Evolutionary conservation across 768 basidiomycete species (phyloP).

Genomic region (Xerocomus spinulosus): DNA sequence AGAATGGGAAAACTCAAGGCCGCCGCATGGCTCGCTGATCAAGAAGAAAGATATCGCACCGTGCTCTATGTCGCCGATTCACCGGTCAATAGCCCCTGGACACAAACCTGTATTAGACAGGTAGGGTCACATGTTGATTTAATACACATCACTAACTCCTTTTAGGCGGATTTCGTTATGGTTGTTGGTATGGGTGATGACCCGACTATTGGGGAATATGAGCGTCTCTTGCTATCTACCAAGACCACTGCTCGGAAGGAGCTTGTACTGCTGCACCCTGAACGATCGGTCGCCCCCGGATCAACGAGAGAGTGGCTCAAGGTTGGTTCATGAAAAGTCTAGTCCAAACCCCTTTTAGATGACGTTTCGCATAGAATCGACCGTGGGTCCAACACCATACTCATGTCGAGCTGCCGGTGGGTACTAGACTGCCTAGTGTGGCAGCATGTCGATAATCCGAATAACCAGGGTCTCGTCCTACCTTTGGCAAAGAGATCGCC

Average conservation of each 20-base stretch:
- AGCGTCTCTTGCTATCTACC: constrained; percentile 86
- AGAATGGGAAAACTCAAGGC: constrained; percentile 97
- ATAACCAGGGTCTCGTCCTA: constrained; percentile 61
- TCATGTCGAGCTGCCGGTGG: constrained; percentile 85
- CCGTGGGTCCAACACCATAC: constrained; percentile 96
- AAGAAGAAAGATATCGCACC: constrained; percentile 88
- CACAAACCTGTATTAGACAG: constrained; percentile 95
- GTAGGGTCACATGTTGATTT: constrained; percentile 34
- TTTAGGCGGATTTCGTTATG: constrained; percentile 87
- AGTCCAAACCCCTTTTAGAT: constrained; percentile 5
- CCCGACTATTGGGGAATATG: constrained; percentile 88
- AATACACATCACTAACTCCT: constrained; percentile 6
- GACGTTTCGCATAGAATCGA: constrained; percentile 55
- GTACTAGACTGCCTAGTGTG: constrained; percentile 17
- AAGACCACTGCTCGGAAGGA: constrained; percentile 99
- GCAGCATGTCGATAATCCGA: constrained; percentile 3
- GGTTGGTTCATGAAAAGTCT: constrained; percentile 37
- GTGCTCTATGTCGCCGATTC: constrained; percentile 97
- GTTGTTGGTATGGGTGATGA: constrained; percentile 93
- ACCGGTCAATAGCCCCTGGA: constrained; percentile 93
- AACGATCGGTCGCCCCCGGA: constrained; percentile 82
- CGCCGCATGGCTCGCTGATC: constrained; percentile 87
- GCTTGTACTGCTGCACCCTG: constrained; percentile 88
- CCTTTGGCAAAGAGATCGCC: constrained; percentile 54
- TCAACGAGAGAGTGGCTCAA: constrained; percentile 96